These are phyloP conservation scores for Magnolia changhungtana DNA, from an alignment of 164 flowering plant species.

Conservation along the genomic window DNA sequence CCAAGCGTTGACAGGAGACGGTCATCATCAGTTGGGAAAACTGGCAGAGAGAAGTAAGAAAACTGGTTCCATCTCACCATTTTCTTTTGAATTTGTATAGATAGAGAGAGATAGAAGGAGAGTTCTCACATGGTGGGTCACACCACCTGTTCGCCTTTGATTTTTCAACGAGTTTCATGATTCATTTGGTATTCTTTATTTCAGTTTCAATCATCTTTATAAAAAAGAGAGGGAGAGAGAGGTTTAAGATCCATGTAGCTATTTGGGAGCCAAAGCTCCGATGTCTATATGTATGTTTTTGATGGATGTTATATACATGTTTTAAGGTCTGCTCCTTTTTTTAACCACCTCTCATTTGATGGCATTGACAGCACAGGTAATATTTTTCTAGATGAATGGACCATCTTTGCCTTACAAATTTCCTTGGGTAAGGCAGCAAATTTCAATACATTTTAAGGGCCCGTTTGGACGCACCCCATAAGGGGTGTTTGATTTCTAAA, in stretches of 20 bases:
- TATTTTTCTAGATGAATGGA: too few species aligned
- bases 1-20: slow-evolving; percentile 51
- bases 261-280: not conserved
- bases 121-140: slow-evolving; percentile 1
- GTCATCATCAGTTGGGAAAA: slow-evolving; percentile 18
- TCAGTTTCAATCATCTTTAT: not conserved
- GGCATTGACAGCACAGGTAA: not conserved
- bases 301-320: too few species aligned
- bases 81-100: slow-evolving; percentile 5
- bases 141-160: slow-evolving; percentile 5
- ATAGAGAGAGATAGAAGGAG: too few species aligned
- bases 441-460: not conserved
- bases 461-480: not conserved
- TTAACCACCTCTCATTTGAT: not conserved
- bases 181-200: not conserved
- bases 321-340: not conserved
- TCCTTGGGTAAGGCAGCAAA: too few species aligned
- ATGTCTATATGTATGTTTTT: too few species aligned
- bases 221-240: not conserved
- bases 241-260: not conserved
- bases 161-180: not conserved
- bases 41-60: slow-evolving; percentile 30
- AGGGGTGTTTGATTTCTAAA: not conserved
- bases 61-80: slow-evolving; percentile 43
- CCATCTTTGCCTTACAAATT: too few species aligned